A percentile compares a stretch with the other conserved stretches of the same genome.
These are phyloP conservation scores for Russula virescens DNA, from an alignment of 768 basidiomycete genomes.

Conservation along the genomic window DNA sequence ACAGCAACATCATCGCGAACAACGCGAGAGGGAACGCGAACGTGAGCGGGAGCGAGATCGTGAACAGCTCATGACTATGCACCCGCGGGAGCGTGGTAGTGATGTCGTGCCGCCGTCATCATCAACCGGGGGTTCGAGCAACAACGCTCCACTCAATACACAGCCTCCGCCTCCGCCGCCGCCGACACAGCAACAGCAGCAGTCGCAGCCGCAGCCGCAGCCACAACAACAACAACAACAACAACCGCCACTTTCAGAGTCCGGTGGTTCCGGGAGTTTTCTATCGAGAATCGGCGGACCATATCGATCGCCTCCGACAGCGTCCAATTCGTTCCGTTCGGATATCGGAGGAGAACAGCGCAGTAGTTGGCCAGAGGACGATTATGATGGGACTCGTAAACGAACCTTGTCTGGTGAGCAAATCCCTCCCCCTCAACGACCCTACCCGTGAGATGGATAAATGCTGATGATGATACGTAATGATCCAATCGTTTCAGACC, in stretches of 20 bases:
- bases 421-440: background rate
- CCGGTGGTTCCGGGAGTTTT: conserved; percentile 33
- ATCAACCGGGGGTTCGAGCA: background rate
- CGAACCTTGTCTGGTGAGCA: conserved; percentile 60
- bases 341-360: conserved; percentile 20
- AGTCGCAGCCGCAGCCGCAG: too few species aligned
- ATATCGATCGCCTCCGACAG: conserved; percentile 37
- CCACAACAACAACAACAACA: too few species aligned
- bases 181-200: too few species aligned
- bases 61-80: background rate
- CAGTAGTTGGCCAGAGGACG: conserved; percentile 46
- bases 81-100: background rate
- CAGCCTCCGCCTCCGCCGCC: background rate
- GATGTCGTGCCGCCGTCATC: conserved; percentile 5
- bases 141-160: background rate
- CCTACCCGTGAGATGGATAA: too few species aligned
- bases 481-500: conserved; percentile 42
- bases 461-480: conserved; percentile 3
- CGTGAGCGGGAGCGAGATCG: conserved; percentile 1
- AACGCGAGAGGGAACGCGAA: conserved; percentile 6
- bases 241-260: conserved; percentile 4
- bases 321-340: conserved; percentile 17
- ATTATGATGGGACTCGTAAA: conserved; percentile 59
- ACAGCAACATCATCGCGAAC: conserved; percentile 17
- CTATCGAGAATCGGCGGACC: conserved; percentile 60